Base-by-base conservation (phyloP, 169 alveolate species). In the Eimeria acervulina region DNA sequence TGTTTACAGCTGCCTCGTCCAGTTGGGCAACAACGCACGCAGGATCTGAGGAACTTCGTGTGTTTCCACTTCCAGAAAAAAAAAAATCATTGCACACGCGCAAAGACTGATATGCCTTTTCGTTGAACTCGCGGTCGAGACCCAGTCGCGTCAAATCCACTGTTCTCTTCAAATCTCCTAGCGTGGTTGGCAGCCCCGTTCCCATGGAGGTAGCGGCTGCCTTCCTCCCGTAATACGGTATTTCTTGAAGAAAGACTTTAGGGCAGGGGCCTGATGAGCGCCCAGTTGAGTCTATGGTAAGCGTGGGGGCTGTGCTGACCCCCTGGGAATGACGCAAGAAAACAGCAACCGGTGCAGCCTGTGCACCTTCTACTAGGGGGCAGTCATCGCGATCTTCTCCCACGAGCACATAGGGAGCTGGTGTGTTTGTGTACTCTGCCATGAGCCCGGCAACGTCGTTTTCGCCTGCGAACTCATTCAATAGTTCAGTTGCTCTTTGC, bases 1-100 rank as follows among this genome's bases (percentile, higher is more conserved):
- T 85, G 40, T 44, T 55, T n/a, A 38, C 38, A 7, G 93, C 66
- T 7, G 93, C 61, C 7, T 85, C 93, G 55, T 85, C 93, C 21
- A 85, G 93, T 8, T 85, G 93, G 66, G 80, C 52, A 36, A 85
- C 78, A 85, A 85, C 80, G 80, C 93, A 85, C 3, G 80, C 93
- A 5, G 93, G 93, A 23, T 85, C 93, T n/a, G 93, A 85, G 10
- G 78, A 15, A 13, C 36, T 85, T 38, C 80, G 93, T 38, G 78
- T 85, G 38, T 31, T 33, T 28, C 78, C 93, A 44, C 80, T 36
- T 36, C 81, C 80, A 42, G 93, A 85, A 5, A 85, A 85, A 61
- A 59, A 85, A 61, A 85, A 59, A 70, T 85, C 38, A n/a, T 33
- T 85, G 38, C 93, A 85, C 21, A 85, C 93, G 38, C 68, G 28